A percentile compares a stretch with the other conserved stretches of the same genome.
Evolutionary conservation across 768 basidiomycete species (phyloP).

Genomic region (Tylopilus sp.): DNA sequence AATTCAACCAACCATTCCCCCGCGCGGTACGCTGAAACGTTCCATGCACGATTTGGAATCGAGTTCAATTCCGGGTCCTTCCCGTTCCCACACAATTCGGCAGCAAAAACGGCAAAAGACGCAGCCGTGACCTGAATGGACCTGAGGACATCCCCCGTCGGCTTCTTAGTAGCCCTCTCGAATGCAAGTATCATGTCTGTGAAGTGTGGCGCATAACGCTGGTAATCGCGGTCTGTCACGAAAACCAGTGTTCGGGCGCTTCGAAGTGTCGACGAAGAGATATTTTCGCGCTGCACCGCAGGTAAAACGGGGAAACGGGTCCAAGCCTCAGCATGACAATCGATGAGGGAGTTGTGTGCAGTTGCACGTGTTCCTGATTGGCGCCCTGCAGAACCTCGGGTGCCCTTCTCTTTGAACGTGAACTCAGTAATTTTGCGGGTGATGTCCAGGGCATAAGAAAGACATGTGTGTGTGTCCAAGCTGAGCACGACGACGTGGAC

Average conservation of each 20-base stretch:
- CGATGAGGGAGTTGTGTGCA: constrained; percentile 48
- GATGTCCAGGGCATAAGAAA: constrained; percentile 41
- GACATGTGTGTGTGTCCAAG: constrained; percentile 25
- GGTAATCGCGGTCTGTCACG: constrained; percentile 36
- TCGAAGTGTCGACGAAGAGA: constrained; percentile 33
- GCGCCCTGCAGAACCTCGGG: constrained; percentile 13
- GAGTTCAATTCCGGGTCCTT: background rate
- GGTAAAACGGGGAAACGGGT: constrained; percentile 56
- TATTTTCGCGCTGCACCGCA: constrained; percentile 46
- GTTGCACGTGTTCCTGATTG: constrained; percentile 13
- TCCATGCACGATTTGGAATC: constrained; percentile 13
- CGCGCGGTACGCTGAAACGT: constrained; percentile 37
- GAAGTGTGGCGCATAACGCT: constrained; percentile 41
- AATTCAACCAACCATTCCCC: constrained; percentile 65
- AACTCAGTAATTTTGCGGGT: background rate
- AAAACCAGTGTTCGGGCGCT: constrained; percentile 39
- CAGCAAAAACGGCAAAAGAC: constrained; percentile 25
- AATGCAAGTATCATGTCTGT: constrained; percentile 41
- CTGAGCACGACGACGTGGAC: constrained; percentile 45
- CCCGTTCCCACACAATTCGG: constrained; percentile 4
- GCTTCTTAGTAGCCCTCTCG: constrained; percentile 49
- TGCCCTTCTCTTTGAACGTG: constrained; percentile 14
- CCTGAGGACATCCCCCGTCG: constrained; percentile 42
- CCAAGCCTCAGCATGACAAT: constrained; percentile 57
- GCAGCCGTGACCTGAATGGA: constrained; percentile 33